Evolutionary conservation across 805 yeast genomes (phyloP), one percentile per base, ranked within the genome.

Genomic region (Candida silvicultrix): DNA sequence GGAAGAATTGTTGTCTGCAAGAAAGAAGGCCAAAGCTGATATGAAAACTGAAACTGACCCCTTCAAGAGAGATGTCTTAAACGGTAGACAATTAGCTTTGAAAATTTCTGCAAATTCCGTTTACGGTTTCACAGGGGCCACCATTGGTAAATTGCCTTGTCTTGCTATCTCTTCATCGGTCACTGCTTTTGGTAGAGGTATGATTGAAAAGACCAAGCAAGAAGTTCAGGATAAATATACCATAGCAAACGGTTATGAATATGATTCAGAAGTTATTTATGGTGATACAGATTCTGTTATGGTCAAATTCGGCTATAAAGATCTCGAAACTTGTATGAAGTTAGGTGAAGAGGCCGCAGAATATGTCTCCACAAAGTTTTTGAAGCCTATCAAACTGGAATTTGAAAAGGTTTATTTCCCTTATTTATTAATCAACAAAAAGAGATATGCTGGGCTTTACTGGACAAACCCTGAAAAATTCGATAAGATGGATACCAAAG

Each of bases 251-350:
- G 98, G 98, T 1, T 84, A 73, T 57, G 74, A 77, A n/a, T 81
- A 75, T 60, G 95, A 94, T 67, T 83, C 98, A 0, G 78, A 84
- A 54, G 99, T 94, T 50, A 84, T 94, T 37, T 94, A 94, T 62
- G 99, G 99, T 73, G 99, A 94, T 66, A 94, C 99, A 0, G 99
- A 94, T 75, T 95, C 99, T 9, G 99, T 94, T 16, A 95, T 94
- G 99, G 97, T 94, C 39, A 90, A 89, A 61, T 94, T 94, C 69
- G 99, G 99, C 2, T 79, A 81, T 29, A 70, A 72, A 10, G 95
- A 89, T 59, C 64, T 92, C 51, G 81, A 74, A 45, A 85, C 85
- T 28, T 87, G 96, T 54, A 95, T 94, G 99, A 74, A 77, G 45
- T 62, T 89, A 46, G 99, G 99, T 6, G 85, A 89, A 56, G 96